Evolutionary conservation across 306 rosid genomes (phyloP).

Genomic region (barrel medic (Medicago truncatula)): DNA sequence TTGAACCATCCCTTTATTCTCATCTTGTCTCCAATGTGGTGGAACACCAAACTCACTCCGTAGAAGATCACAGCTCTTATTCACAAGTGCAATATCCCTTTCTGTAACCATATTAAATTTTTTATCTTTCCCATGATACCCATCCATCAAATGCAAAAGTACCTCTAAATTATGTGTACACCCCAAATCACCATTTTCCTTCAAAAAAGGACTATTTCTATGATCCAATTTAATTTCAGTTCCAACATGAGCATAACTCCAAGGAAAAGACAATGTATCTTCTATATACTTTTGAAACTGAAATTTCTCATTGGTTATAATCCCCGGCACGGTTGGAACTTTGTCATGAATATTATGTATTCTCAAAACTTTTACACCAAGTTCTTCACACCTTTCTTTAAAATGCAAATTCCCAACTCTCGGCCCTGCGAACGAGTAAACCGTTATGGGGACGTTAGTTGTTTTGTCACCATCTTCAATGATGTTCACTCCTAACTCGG

Average conservation of each 20-base stretch:
- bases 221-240: conserved; percentile 62
- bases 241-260: conserved; percentile 85
- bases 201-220: conserved; percentile 57
- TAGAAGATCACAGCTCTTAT: conserved; percentile 62
- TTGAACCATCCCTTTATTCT: conserved; percentile 77
- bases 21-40: conserved; percentile 70
- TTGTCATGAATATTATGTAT: conserved; percentile 63
- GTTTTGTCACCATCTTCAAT: neutral
- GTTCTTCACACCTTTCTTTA: conserved; percentile 70
- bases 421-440: conserved; percentile 70
- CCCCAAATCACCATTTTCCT: conserved; percentile 49
- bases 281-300: conserved; percentile 65
- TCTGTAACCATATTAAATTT: conserved; percentile 44
- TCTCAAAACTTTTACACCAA: conserved; percentile 69
- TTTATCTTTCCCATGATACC: conserved; percentile 57
- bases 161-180: conserved; percentile 74
- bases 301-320: conserved; percentile 67
- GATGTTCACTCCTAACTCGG: conserved; percentile 54
- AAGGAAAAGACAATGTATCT: conserved; percentile 61
- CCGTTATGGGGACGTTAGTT: conserved; percentile 51
- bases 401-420: conserved; percentile 72
- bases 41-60: conserved; percentile 57
- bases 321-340: conserved; percentile 72
- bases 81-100: conserved; percentile 70
- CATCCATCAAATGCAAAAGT: conserved; percentile 64